Evolutionary conservation across 2,329 filamentous ascomycete species (phyloP).

Genomic region (Xylariales sp.): DNA sequence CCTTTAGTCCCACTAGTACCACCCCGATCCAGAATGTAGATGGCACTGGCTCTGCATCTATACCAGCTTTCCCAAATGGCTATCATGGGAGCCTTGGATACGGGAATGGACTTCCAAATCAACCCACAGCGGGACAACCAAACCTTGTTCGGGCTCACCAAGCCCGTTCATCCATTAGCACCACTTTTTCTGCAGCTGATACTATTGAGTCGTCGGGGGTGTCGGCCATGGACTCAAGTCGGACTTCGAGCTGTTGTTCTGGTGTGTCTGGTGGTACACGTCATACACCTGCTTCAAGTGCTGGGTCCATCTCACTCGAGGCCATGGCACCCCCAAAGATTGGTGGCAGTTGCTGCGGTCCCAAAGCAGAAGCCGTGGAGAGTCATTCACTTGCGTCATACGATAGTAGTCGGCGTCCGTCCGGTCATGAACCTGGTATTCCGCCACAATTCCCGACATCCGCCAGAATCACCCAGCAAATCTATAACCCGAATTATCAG

Average conservation of each 20-base stretch:
- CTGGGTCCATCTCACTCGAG: conserved; percentile 7
- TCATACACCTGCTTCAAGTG: neutral
- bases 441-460: conserved; percentile 23
- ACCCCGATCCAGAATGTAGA: no score
- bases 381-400: neutral
- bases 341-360: neutral
- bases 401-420: neutral
- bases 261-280: neutral
- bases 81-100: neutral
- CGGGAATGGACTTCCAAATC: neutral
- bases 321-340: conserved; percentile 1
- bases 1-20: neutral
- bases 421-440: conserved; percentile 19
- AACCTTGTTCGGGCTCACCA: neutral
- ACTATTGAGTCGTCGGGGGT: conserved; percentile 6
- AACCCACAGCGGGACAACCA: neutral
- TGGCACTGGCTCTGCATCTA: no score
- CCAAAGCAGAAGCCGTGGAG: neutral
- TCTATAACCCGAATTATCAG: conserved; percentile 35
- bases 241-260: conserved; percentile 3
- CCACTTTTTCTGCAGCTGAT: neutral
- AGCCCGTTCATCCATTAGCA: neutral
- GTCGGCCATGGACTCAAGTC: neutral
- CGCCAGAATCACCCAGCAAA: conserved; percentile 30
- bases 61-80: neutral